Evolutionary conservation across 257 asterid species (phyloP).

Genomic region (Parsonsia alboflavescens): DNA sequence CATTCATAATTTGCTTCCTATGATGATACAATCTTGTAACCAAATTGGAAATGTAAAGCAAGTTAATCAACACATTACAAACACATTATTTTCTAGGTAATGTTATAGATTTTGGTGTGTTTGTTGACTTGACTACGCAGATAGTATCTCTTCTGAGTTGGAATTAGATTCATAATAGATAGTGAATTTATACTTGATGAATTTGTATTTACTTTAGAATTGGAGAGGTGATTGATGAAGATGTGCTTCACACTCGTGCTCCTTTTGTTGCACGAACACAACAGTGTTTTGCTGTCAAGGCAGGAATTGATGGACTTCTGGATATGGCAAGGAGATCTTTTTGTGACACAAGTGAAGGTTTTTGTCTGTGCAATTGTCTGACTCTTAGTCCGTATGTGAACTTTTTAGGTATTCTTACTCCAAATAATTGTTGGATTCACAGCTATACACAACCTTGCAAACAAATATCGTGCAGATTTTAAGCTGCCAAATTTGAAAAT

Average conservation of each 20-base stretch:
- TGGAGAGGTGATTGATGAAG: slow-evolving; percentile 92
- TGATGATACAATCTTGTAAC: not conserved
- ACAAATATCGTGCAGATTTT: slow-evolving; percentile 75
- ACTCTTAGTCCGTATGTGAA: slow-evolving; percentile 13
- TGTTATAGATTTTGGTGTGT: not conserved
- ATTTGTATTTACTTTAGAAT: slow-evolving; percentile 42
- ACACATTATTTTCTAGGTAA: not conserved
- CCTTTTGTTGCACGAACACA: slow-evolving; percentile 96
- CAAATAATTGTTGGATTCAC: slow-evolving; percentile 34
- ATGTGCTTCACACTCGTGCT: slow-evolving; percentile 87
- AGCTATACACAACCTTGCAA: slow-evolving; percentile 93
- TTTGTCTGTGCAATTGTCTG: slow-evolving; percentile 9
- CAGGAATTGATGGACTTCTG: slow-evolving; percentile 89
- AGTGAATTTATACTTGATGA: not conserved
- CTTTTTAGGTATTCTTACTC: slow-evolving; percentile 30
- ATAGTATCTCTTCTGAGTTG: not conserved
- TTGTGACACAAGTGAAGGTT: slow-evolving; percentile 99
- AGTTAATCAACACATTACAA: not conserved
- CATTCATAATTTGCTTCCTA: not conserved
- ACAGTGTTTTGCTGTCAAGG: slow-evolving; percentile 97
- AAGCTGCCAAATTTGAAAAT: slow-evolving; percentile 80
- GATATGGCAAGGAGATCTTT: slow-evolving; percentile 94
- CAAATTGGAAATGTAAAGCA: not conserved
- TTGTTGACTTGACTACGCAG: not conserved
- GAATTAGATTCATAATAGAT: not conserved